Evolutionary conservation across 2,329 filamentous ascomycete species (phyloP).

Genomic region (Verticillium zaregamsianum): DNA sequence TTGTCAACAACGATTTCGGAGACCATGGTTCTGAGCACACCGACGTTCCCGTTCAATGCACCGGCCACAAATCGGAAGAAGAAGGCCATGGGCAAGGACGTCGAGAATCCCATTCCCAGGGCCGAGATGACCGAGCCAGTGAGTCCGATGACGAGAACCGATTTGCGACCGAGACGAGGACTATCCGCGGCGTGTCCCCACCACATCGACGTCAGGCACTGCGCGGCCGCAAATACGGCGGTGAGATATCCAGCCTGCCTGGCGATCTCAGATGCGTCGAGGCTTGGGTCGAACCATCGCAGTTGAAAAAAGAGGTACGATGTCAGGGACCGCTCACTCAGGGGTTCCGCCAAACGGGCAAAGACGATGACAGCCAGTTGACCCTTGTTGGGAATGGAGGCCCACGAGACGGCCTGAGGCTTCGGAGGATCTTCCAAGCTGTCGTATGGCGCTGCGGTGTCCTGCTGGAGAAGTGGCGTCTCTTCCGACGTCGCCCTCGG

Average conservation of each 20-base stretch:
- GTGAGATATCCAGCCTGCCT: conserved; percentile 15
- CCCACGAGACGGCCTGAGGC: conserved; percentile 8
- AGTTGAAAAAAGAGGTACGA: conserved; percentile 18
- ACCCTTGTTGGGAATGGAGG: conserved; percentile 17
- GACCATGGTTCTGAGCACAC: conserved; percentile 17
- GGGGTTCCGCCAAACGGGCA: conserved; percentile 20
- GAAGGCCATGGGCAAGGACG: conserved; percentile 41
- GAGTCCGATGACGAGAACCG: conserved; percentile 14
- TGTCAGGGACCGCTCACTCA: conserved; percentile 19
- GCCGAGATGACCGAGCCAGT: conserved; percentile 55
- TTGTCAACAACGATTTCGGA: conserved; percentile 16
- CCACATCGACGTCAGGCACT: conserved; percentile 15
- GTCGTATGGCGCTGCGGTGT: no score
- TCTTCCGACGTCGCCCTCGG: no score
- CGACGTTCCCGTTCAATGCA: conserved; percentile 16
- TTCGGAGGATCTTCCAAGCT: no score
- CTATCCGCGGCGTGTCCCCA: conserved; percentile 14
- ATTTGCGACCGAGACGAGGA: conserved; percentile 13
- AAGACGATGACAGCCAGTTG: conserved; percentile 21
- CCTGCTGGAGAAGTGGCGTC: no score
- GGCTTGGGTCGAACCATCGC: conserved; percentile 8
- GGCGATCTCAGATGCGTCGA: conserved; percentile 11
- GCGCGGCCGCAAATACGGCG: conserved; percentile 14
- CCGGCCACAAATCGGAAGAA: conserved; percentile 15
- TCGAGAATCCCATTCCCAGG: conserved; percentile 68